Percentiles rank a stretch among this genome's conserved stretches.
These are phyloP conservation scores for Carex arenaria DNA, from an alignment of 202 grass and related monocot genomes.

Conservation along the genomic window DNA sequence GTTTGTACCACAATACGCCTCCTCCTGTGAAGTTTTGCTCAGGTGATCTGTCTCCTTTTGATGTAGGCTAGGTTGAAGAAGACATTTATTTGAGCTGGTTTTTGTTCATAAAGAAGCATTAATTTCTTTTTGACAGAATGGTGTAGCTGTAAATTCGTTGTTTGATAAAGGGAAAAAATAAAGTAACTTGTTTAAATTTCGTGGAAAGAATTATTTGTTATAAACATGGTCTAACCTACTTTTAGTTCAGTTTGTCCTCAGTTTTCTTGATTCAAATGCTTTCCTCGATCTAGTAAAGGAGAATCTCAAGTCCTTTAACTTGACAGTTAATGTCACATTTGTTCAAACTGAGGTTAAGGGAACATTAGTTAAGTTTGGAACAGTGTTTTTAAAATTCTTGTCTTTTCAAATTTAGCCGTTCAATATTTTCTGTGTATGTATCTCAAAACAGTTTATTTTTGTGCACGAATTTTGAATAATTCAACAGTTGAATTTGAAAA, in stretches of 20 bases:
- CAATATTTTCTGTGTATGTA: too few relatives aligned
- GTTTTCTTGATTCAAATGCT: not conserved
- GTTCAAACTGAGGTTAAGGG: not conserved
- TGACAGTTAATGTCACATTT: not conserved
- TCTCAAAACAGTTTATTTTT: too few relatives aligned
- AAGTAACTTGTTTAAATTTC: not conserved
- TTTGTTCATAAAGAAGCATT: constrained; percentile 7
- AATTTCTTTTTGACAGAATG: not conserved
- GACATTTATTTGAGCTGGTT: not conserved
- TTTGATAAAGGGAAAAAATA: constrained; percentile 5
- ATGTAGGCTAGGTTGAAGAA: constrained; percentile 4
- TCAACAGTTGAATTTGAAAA: too few relatives aligned
- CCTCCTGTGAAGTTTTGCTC: not conserved
- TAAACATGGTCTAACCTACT: not conserved
- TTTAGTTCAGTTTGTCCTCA: not conserved
- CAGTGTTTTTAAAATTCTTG: too few relatives aligned
- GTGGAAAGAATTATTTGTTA: not conserved
- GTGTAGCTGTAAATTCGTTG: not conserved
- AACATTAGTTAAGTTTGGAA: not conserved
- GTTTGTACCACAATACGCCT: not conserved
- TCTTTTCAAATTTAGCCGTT: too few relatives aligned
- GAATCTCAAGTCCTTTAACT: not conserved
- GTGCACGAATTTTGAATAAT: too few relatives aligned
- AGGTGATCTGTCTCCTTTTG: not conserved
- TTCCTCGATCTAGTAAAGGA: not conserved